phyloP scores from a whole-genome alignment of 345 rosid genomes.

The Arabis alpina region DNA sequence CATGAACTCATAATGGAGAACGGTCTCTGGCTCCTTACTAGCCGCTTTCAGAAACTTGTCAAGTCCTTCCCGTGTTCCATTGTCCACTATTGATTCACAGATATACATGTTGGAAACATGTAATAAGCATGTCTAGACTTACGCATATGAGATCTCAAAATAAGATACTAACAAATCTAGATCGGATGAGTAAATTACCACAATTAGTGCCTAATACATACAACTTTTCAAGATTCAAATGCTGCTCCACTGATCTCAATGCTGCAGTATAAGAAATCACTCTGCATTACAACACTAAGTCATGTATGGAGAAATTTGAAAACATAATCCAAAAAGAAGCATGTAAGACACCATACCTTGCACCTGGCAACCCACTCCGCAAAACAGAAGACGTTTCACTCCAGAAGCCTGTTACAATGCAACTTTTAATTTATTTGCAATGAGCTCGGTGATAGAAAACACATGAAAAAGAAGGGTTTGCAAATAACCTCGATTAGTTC shows the following conservation, averaged over 20 bases:
- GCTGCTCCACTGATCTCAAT: slow-evolving; percentile 84
- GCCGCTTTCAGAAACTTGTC: slow-evolving; percentile 94
- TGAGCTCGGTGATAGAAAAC: slow-evolving; percentile 1
- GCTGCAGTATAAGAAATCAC: slow-evolving; percentile 94
- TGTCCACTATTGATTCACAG: slow-evolving; percentile 69
- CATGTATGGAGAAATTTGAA: slow-evolving; percentile 47
- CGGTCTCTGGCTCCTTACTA: slow-evolving; percentile 90
- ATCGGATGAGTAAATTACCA: slow-evolving; percentile 52
- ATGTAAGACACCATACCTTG: slow-evolving; percentile 59
- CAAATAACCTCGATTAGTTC: slow-evolving; percentile 79
- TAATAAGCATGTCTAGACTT: background rate
- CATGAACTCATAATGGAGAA: slow-evolving; percentile 97
- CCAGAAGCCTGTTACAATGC: slow-evolving; percentile 70
- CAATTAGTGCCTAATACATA: slow-evolving; percentile 97
- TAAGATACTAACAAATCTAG: slow-evolving; percentile 17
- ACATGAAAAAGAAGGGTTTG: slow-evolving; percentile 22
- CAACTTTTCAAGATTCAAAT: slow-evolving; percentile 88
- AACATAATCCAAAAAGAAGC: slow-evolving; percentile 14
- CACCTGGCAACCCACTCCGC: slow-evolving; percentile 99
- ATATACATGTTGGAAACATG: slow-evolving; percentile 26
- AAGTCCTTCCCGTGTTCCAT: slow-evolving; percentile 93
- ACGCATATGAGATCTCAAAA: background rate
- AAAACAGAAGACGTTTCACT: slow-evolving; percentile 91
- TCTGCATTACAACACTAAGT: slow-evolving; percentile 90
- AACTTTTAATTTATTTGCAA: slow-evolving; percentile 4